A percentile compares a stretch with the other conserved stretches of the same genome.
phyloP scores from a whole-genome alignment of 2,329 filamentous ascomycete species.

The Metarhizium guizhouense region DNA sequence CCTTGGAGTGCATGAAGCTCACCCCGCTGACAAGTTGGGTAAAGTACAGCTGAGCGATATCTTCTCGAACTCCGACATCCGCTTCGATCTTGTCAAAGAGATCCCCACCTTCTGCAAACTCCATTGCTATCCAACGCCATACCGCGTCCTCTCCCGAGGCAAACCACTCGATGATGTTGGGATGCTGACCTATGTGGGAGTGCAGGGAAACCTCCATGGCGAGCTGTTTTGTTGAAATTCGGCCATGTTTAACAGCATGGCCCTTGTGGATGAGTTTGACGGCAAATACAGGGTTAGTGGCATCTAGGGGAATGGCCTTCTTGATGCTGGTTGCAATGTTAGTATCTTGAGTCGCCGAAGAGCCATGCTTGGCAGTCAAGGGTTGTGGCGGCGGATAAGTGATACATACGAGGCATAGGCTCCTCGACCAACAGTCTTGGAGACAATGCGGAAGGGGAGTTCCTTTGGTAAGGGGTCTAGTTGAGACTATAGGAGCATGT shows the following conservation, averaged over 20 bases:
- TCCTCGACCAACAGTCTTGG: constrained; percentile 91
- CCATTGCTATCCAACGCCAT: constrained; percentile 99
- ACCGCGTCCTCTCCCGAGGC: constrained; percentile 73
- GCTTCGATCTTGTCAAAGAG: constrained; percentile 99
- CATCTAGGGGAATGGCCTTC: constrained; percentile 72
- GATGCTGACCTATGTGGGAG: constrained; percentile 77
- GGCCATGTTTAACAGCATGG: constrained; percentile 82
- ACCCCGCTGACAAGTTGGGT: constrained; percentile 83
- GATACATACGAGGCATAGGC: constrained; percentile 81
- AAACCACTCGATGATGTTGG: constrained; percentile 91
- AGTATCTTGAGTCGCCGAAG: constrained; percentile 6
- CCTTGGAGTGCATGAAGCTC: constrained; percentile 91
- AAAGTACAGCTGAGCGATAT: constrained; percentile 96
- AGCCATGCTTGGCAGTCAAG: background rate
- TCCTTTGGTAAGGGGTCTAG: constrained; percentile 75
- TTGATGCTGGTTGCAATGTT: constrained; percentile 57
- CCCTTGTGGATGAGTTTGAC: constrained; percentile 99
- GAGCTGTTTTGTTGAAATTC: constrained; percentile 81
- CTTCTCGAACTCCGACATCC: constrained; percentile 85
- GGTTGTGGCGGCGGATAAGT: constrained; percentile 15
- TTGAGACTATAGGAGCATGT: constrained; percentile 55
- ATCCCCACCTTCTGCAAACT: constrained; percentile 89
- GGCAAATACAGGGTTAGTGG: constrained; percentile 71
- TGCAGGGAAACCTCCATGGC: constrained; percentile 88
- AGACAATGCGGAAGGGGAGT: constrained; percentile 88